phyloP scores from a whole-genome alignment of 2,329 filamentous ascomycete species.

The Apiospora rasikravindrae region DNA sequence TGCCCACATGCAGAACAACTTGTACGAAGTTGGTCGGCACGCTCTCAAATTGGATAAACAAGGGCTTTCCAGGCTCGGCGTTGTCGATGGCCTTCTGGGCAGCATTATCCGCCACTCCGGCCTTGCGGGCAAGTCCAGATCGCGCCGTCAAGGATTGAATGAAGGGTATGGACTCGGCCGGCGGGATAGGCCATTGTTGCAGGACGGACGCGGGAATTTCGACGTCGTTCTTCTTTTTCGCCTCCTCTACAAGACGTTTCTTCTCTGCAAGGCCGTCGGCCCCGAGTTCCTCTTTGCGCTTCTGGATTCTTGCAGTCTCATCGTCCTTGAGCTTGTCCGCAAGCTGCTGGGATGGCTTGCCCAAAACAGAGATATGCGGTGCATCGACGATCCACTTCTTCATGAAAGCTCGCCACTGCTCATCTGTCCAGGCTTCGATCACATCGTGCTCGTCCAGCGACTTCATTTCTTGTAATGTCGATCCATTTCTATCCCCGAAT shows the following conservation, averaged over 20 bases:
- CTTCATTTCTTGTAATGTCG: conserved; percentile 68
- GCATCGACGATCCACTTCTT: conserved; percentile 85
- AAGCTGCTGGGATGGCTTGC: conserved; percentile 80
- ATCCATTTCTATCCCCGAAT: conserved; percentile 85
- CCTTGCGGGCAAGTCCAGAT: conserved; percentile 74
- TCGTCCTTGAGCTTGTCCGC: conserved; percentile 81
- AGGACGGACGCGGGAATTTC: conserved; percentile 85
- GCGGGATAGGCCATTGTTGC: conserved; percentile 80
- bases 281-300: conserved; percentile 79
- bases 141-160: conserved; percentile 86
- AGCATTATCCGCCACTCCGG: conserved; percentile 70
- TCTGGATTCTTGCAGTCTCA: conserved; percentile 78
- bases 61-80: conserved; percentile 65
- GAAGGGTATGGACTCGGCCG: conserved; percentile 91
- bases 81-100: conserved; percentile 79
- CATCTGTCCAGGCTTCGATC: conserved; percentile 80
- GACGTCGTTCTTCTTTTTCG: conserved; percentile 87
- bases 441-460: conserved; percentile 66
- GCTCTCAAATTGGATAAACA: conserved; percentile 97
- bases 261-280: conserved; percentile 80
- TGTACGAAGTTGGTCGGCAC: conserved; percentile 93
- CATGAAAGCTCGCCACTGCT: conserved; percentile 82
- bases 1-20: conserved; percentile 80
- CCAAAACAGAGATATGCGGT: conserved; percentile 85
- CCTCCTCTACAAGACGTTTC: conserved; percentile 76